Evolutionary conservation across 176 grass and related monocot species (phyloP), one percentile per base, ranked within the genome.

Genomic region (Metroxylon sagu): DNA sequence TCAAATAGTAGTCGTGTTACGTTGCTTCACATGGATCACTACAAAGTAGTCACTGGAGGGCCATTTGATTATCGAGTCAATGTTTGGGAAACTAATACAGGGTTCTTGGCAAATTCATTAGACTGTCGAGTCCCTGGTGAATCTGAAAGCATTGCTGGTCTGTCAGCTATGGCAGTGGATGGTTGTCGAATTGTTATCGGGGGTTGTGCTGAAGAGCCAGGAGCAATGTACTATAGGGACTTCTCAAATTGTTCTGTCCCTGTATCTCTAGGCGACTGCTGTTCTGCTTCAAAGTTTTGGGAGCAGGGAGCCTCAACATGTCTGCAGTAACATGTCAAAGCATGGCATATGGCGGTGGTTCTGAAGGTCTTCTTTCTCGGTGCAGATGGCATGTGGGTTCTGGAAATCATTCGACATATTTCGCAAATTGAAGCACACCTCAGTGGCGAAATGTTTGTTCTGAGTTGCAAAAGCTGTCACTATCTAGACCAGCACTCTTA

Each of bases 11-110:
- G 78, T 53, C 69, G 48, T 55, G 87, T 96, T 50, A 73, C 62
- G 19, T 71, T 82, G 51, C 71, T 96, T 52, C 92, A 96, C 61
- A 74, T 90, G 87, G 92, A 96, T 72, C 74, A 29, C 17, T 90
- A 88, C 72, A 96, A 96, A 69, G 58, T 96, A 21, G 80, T 96
- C 59, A 82, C 84, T 0, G 92, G 77, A 57, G 81, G 60, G 1
- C 69, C 81, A 60, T 83, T 55, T 1, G 64, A 80, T 31, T 75
- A 56, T 18, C 16, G 72, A 61, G 71, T 80, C 60, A 71, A 90
- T 62, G 67, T 96, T 27, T 90, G 80, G 77, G 78, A 90, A 65
- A 74, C 83, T 0, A 52, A 5, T 26, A 83, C 80, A 5, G 75
- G 81, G 3, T 52, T 74, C n/a, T 57, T 80, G 14, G n/a, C 67